Evolutionary conservation across 371 early-diverging fungal species (phyloP).

Genomic region (Rhizomucor pusillus): DNA sequence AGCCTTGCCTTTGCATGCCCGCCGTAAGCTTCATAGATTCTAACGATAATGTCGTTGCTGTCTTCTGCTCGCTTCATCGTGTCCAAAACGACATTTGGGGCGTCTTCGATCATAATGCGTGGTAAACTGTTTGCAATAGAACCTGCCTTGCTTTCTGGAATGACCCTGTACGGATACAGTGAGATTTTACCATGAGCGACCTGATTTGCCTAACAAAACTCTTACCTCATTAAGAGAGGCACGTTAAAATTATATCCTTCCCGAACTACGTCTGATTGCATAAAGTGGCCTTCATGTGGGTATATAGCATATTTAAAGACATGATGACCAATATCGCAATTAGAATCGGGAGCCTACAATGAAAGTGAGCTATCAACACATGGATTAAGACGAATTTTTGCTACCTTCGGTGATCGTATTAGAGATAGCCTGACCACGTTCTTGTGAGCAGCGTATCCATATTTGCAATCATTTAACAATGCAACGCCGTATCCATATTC

Average conservation of each 20-base stretch:
- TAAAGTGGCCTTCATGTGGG: conserved; percentile 83
- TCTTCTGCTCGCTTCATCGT: conserved; percentile 89
- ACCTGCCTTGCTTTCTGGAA: conserved; percentile 9
- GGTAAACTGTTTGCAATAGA: conserved; percentile 17
- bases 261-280: conserved; percentile 78
- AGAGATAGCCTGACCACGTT: conserved; percentile 83
- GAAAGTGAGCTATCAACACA: not conserved
- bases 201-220: not conserved
- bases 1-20: conserved; percentile 70
- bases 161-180: not conserved
- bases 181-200: not conserved
- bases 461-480: conserved; percentile 91
- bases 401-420: conserved; percentile 85
- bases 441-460: conserved; percentile 80
- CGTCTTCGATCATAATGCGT: conserved; percentile 57
- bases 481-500: conserved; percentile 94
- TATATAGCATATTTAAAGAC: conserved; percentile 88
- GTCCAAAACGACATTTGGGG: conserved; percentile 81
- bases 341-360: conserved; percentile 52
- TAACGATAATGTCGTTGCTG: conserved; percentile 62
- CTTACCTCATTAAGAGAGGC: conserved; percentile 66
- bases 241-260: conserved; percentile 88
- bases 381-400: conserved; percentile 47
- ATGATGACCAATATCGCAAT: conserved; percentile 70
- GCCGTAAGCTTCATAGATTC: conserved; percentile 93